Evolutionary conservation across 768 basidiomycete genomes (phyloP), one percentile per base, ranked within the genome.

Genomic region (Krasilnikovozyma curviuscula): DNA sequence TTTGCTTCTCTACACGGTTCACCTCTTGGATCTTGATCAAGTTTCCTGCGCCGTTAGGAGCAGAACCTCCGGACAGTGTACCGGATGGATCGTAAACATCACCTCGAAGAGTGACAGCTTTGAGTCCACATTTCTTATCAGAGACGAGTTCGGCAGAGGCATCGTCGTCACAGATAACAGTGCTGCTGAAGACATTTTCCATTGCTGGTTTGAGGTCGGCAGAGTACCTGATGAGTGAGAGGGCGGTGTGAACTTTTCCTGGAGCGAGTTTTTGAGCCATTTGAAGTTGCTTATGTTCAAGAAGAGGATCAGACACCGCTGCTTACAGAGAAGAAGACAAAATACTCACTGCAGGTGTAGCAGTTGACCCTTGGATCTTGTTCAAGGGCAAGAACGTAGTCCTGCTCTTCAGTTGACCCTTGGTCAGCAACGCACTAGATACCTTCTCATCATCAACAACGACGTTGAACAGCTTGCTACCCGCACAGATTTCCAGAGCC

Each of bases 81-180:
- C 91, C 91, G 7, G 81, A 81, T 2, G 93, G 91, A 54, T 98
- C 93, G 63, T 98, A 97, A 10, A 93, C 76, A 59, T 97, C 93
- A 2, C 93, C 93, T 2, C 84, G 79, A 19, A 93, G 70, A 7
- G 93, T 98, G 40, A 97, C 88, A 9, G 83, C 88, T 43, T 78
- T 78, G 41, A 82, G 76, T 9, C 75, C 70, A 19, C 71, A 69
- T 13, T 80, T 71, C 9, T 75, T 69, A 47, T 76, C 69, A 0
- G 93, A 93, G 35, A 93, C 82, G 0, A 68, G 65, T 60, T 85
- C 84, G 1, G 93, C 93, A 0, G 86, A 71, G 18, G 78, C 77
- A 3, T 86, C 74, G 56, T 91, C 85, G 40, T 78, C 76, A 61
- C 89, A 95, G 61, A 98, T 78, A 52, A 97, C 72, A 3, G 83